phyloP scores from a whole-genome alignment of 2,329 filamentous ascomycete genomes.

The Apiospora arundinis region DNA sequence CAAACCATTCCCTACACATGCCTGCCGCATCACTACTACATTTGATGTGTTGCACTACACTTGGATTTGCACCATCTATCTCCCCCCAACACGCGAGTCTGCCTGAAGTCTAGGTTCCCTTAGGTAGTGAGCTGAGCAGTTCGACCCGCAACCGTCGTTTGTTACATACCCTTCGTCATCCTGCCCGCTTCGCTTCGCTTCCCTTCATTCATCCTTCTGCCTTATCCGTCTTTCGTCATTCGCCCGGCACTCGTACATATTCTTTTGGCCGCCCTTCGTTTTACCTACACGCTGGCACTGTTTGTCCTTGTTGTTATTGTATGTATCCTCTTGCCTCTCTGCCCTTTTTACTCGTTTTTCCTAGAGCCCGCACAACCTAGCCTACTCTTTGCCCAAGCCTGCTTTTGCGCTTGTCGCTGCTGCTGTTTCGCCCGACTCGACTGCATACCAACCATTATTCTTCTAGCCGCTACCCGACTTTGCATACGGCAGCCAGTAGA shows the following conservation, averaged over 20 bases:
- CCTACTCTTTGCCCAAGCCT: neutral
- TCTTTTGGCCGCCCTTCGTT: constrained; percentile 14
- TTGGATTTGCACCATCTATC: neutral
- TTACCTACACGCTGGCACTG: constrained; percentile 3
- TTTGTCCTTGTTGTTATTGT: constrained; percentile 15
- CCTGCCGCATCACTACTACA: neutral
- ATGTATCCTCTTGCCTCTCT: constrained; percentile 9
- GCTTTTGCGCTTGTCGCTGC: constrained; percentile 11
- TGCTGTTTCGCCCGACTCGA: constrained; percentile 10
- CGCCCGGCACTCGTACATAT: constrained; percentile 21
- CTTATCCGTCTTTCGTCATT: constrained; percentile 21
- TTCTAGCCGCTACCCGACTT: constrained; percentile 7
- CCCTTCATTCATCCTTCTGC: constrained; percentile 14
- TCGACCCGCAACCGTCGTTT: constrained; percentile 22
- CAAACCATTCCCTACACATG: neutral
- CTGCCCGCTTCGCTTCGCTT: constrained; percentile 17
- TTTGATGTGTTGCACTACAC: constrained; percentile 9
- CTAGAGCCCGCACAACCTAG: neutral
- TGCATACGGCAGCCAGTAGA: constrained; percentile 19
- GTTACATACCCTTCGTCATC: constrained; percentile 21
- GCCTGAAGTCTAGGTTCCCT: neutral
- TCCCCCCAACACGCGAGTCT: neutral
- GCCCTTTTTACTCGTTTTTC: neutral
- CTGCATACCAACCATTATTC: constrained; percentile 8
- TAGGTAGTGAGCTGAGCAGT: neutral